These are phyloP conservation scores for Sporothrix variecibatus DNA, from an alignment of 2,329 filamentous ascomycete species.

Conservation along the genomic window DNA sequence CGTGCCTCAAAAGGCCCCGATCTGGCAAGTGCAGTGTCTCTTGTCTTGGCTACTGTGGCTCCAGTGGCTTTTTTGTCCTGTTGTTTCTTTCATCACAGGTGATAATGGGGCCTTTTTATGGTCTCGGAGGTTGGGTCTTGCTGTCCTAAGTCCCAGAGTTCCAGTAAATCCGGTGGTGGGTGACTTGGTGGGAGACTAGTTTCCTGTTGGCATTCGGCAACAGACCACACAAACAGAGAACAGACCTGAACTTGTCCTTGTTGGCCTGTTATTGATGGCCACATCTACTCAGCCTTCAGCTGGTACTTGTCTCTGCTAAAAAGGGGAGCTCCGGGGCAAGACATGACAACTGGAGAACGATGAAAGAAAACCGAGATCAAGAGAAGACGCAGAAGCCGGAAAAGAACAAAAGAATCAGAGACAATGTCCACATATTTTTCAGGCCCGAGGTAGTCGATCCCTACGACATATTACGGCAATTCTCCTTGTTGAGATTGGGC, in stretches of 20 bases:
- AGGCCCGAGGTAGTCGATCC: background rate
- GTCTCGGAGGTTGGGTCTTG: background rate
- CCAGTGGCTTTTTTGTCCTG: background rate
- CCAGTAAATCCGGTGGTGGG: constrained; percentile 12
- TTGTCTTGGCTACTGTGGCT: background rate
- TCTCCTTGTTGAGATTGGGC: background rate
- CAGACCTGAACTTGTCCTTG: background rate
- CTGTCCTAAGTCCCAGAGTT: background rate
- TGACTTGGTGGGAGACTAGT: background rate
- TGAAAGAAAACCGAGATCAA: background rate
- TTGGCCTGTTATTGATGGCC: background rate
- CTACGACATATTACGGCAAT: background rate
- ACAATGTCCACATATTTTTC: background rate
- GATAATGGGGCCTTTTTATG: background rate
- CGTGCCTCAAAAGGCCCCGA: background rate
- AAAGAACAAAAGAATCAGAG: constrained; percentile 7
- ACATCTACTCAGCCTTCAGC: background rate
- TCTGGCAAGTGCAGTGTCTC: background rate
- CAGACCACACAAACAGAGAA: background rate
- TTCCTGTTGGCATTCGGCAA: background rate
- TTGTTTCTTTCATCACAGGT: background rate
- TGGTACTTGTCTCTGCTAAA: background rate
- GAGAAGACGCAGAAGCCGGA: background rate
- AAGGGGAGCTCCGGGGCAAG: background rate
- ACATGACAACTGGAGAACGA: background rate